Evolutionary conservation across 73 alveolate species (phyloP), one percentile per base, ranked within the genome.

Genomic region (Urostyla sp.): DNA sequence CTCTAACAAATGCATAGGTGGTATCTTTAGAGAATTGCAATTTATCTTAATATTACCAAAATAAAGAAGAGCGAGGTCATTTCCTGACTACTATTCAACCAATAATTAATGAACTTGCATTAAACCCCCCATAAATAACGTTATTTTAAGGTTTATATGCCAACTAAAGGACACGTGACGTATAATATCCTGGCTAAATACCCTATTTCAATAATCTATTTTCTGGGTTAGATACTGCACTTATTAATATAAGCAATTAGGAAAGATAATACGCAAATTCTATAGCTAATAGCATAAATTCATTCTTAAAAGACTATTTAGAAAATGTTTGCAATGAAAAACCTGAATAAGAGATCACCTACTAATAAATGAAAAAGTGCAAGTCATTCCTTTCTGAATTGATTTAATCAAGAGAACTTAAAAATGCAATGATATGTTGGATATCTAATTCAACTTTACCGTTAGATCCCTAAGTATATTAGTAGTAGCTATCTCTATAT

Each of bases 381-480:
- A 73, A 57, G 40, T 51, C 36, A 40, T 50, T 66, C 20, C 52
- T 83, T 13, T 43, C 46, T 8, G 84, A 61, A 30, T 57, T 83
- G 20, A 49, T 83, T 40, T 21, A 53, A 26, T 59, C 82, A 6
- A 38, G 66, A 20, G 67, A 43, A 40, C 57, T 83, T 18, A 72
- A 83, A 36, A 36, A 53, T 43, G 91, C 82, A 1, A 30, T 83
- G 26, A 51, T 72, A 24, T 83, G 87, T 34, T 83, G 91, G 91
- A 24, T 72, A 24, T 16, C 72, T 18, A 43, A 26, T 20, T 63
- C 75, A 2, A 63, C 84, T 0, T 37, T 50, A 28, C 87, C 91
- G 11, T n/a, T 50, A 4, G 67, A 37, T 51, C 76, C 91, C 0
- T n/a, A 55, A 21, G 48, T 53, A 30, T 83, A 43, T 43, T n/a